phyloP scores from a whole-genome alignment of 2,329 filamentous ascomycete species.

The Aspergillus tanneri region DNA sequence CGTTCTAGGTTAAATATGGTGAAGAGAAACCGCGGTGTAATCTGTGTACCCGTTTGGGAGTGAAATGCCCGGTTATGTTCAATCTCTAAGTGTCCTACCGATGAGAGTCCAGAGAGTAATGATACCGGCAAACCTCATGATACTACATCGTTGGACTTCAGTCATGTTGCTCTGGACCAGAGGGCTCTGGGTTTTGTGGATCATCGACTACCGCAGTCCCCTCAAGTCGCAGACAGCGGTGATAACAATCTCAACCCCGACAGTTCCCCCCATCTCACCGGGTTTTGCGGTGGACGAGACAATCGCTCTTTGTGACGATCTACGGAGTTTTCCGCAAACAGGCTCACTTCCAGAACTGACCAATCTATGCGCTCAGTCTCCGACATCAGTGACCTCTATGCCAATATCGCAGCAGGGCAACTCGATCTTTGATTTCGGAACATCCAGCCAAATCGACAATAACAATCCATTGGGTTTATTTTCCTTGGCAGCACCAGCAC shows the following conservation, averaged over 20 bases:
- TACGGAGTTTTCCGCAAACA: slow-evolving; percentile 33
- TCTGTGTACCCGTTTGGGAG: slow-evolving; percentile 39
- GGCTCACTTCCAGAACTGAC: slow-evolving; percentile 33
- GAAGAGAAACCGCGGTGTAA: slow-evolving; percentile 40
- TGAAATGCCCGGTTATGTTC: slow-evolving; percentile 39
- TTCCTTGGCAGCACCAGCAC: slow-evolving; percentile 23
- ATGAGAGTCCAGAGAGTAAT: slow-evolving; percentile 13
- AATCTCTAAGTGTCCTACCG: slow-evolving; percentile 33
- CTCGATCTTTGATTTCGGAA: slow-evolving; percentile 20
- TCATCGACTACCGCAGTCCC: slow-evolving; percentile 8
- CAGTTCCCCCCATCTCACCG: slow-evolving; percentile 2
- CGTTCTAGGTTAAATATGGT: slow-evolving; percentile 40
- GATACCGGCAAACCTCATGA: too few relatives aligned
- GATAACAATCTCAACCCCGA: slow-evolving; percentile 5
- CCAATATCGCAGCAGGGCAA: slow-evolving; percentile 15
- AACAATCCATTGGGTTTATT: slow-evolving; percentile 27
- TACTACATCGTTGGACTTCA: too few relatives aligned
- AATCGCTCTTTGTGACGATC: slow-evolving; percentile 27
- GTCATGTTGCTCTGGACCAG: too few relatives aligned
- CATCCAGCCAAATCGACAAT: slow-evolving; percentile 22
- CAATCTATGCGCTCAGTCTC: slow-evolving; percentile 31
- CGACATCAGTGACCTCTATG: slow-evolving; percentile 17
- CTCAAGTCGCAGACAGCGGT: slow-evolving; percentile 11
- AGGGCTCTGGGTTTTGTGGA: slow-evolving; percentile 7
- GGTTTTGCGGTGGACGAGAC: slow-evolving; percentile 19